Evolutionary conservation across 495 filamentous ascomycete genomes (phyloP).

Genomic region (Zalerion maritima): DNA sequence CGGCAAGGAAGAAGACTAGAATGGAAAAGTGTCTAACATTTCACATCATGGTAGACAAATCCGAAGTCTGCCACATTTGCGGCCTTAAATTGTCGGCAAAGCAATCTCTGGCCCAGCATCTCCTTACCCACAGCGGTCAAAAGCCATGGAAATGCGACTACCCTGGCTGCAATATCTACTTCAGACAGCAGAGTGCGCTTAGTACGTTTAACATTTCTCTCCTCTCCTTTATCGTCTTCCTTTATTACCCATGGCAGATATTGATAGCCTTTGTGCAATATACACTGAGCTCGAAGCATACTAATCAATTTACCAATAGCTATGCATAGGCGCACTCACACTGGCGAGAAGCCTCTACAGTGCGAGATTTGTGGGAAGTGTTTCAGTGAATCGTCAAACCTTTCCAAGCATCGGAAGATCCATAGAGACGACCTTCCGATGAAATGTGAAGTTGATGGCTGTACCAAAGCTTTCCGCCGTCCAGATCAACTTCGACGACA

Average conservation of each 20-base stretch:
- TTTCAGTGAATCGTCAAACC: constrained; percentile 42
- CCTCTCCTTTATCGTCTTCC: neutral
- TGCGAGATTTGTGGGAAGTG: constrained; percentile 33
- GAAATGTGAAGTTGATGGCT: constrained; percentile 29
- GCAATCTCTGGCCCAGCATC: constrained; percentile 46
- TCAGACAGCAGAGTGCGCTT: constrained; percentile 40
- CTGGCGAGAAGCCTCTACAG: constrained; percentile 29
- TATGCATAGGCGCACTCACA: constrained; percentile 44
- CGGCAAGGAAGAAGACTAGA: constrained; percentile 1
- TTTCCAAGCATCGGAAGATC: constrained; percentile 37
- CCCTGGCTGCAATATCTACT: constrained; percentile 35
- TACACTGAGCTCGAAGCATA: too few relatives aligned
- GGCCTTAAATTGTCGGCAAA: constrained; percentile 41
- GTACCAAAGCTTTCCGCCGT: constrained; percentile 38
- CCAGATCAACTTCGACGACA: constrained; percentile 39
- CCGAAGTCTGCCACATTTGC: constrained; percentile 37
- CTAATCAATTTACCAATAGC: constrained; percentile 19
- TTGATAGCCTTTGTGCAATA: too few relatives aligned
- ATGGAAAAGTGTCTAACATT: constrained; percentile 3
- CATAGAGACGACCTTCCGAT: constrained; percentile 35
- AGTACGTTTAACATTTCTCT: constrained; percentile 21
- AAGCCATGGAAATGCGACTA: constrained; percentile 40
- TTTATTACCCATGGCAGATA: neutral
- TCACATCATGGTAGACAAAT: constrained; percentile 34
- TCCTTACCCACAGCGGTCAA: constrained; percentile 45